Evolutionary conservation across 495 filamentous ascomycete genomes (phyloP).

Genomic region (Daldinia bambusicola): DNA sequence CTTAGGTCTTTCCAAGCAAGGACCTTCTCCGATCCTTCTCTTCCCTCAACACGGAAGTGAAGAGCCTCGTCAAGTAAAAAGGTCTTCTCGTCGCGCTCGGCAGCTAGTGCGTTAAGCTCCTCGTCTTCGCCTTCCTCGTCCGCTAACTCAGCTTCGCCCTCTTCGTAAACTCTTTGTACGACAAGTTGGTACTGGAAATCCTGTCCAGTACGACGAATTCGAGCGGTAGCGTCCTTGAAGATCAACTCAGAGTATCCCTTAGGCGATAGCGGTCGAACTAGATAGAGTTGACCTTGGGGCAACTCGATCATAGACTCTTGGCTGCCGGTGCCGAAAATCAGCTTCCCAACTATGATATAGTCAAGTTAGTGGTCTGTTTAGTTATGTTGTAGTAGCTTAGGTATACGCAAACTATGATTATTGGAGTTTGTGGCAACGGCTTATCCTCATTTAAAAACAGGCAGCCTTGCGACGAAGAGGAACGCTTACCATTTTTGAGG

Average conservation of each 20-base stretch:
- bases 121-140: constrained; percentile 86
- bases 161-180: constrained; percentile 94
- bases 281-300: constrained; percentile 93
- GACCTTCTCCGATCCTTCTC: constrained; percentile 80
- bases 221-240: constrained; percentile 94
- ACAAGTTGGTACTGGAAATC: constrained; percentile 98
- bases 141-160: constrained; percentile 90
- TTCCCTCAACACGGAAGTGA: constrained; percentile 84
- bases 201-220: constrained; percentile 90
- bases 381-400: background rate
- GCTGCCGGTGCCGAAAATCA: constrained; percentile 92
- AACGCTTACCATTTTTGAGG: constrained; percentile 49
- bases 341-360: constrained; percentile 77
- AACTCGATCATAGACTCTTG: constrained; percentile 92
- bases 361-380: constrained; percentile 17
- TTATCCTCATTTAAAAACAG: constrained; percentile 6
- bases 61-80: constrained; percentile 93
- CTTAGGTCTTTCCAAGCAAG: constrained; percentile 95
- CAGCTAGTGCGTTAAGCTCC: constrained; percentile 68
- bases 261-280: constrained; percentile 92
- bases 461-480: constrained; percentile 5
- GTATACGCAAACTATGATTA: background rate
- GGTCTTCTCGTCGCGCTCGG: constrained; percentile 94
- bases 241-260: constrained; percentile 99
- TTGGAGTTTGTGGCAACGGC: constrained; percentile 6